A percentile compares a stretch with the other conserved stretches of the same genome.
phyloP scores from a whole-genome alignment of 768 basidiomycete genomes.

The Hericium coralloides region DNA sequence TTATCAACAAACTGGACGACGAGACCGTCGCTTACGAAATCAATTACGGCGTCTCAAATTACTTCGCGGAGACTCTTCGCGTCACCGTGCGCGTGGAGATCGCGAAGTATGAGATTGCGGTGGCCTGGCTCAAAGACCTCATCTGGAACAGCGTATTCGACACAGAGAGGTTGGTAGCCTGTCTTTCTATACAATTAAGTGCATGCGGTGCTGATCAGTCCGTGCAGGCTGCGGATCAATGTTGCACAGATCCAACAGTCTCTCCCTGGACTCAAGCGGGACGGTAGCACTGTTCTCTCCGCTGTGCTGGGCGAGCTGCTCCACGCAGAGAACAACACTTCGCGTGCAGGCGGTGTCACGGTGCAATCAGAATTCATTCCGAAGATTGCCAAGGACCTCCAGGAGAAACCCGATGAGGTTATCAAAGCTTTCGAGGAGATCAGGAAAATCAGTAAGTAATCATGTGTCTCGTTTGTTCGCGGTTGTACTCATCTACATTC shows the following conservation, averaged over 20 bases:
- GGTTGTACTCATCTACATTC: not conserved
- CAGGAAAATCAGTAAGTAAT: slow-evolving; percentile 50
- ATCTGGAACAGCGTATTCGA: slow-evolving; percentile 70
- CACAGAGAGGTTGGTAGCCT: slow-evolving; percentile 52
- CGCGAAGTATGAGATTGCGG: slow-evolving; percentile 66
- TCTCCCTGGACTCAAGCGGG: slow-evolving; percentile 85
- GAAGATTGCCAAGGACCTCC: slow-evolving; percentile 57
- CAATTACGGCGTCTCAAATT: slow-evolving; percentile 46
- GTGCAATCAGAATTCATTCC: slow-evolving; percentile 76
- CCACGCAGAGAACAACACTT: slow-evolving; percentile 61
- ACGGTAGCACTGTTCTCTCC: slow-evolving; percentile 70
- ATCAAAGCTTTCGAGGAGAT: slow-evolving; percentile 70
- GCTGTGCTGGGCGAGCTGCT: slow-evolving; percentile 62
- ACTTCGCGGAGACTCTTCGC: slow-evolving; percentile 69
- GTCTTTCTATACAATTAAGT: not conserved
- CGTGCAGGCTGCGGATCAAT: slow-evolving; percentile 64
- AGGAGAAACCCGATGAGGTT: slow-evolving; percentile 63
- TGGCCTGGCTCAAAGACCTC: slow-evolving; percentile 82
- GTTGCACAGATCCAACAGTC: slow-evolving; percentile 86
- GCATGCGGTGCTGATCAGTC: not conserved
- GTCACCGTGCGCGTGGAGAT: slow-evolving; percentile 82
- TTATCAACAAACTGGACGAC: slow-evolving; percentile 82
- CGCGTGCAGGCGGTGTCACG: slow-evolving; percentile 58
- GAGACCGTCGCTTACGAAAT: slow-evolving; percentile 85
- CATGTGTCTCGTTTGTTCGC: not conserved